phyloP scores from a whole-genome alignment of 495 filamentous ascomycete species.

The Symbiotaphrina buchneri region DNA sequence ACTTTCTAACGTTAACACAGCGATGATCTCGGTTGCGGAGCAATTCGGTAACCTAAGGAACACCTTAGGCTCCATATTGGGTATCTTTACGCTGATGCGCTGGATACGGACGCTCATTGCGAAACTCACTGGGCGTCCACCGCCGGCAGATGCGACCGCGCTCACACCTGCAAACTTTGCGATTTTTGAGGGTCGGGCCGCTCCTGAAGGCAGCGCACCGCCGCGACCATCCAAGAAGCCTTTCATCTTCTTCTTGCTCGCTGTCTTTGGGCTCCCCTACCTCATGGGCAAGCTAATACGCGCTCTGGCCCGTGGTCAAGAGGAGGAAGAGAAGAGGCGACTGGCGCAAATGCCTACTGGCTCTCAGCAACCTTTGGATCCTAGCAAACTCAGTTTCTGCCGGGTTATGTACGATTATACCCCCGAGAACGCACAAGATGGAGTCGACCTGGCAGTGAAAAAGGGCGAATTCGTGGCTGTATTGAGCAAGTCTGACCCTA shows the following conservation, averaged over 20 bases:
- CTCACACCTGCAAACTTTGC: slow-evolving; percentile 82
- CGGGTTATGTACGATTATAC: slow-evolving; percentile 85
- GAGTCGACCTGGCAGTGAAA: slow-evolving; percentile 75
- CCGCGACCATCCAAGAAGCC: slow-evolving; percentile 76
- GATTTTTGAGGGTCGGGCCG: slow-evolving; percentile 46
- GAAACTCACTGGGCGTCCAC: slow-evolving; percentile 83
- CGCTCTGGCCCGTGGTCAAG: slow-evolving; percentile 57
- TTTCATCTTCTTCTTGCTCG: slow-evolving; percentile 83
- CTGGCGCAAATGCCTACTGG: slow-evolving; percentile 19
- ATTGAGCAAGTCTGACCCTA: slow-evolving; percentile 74
- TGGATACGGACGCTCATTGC: slow-evolving; percentile 82
- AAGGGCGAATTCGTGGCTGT: slow-evolving; percentile 95
- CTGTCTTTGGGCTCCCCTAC: slow-evolving; percentile 87
- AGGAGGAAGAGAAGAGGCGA: slow-evolving; percentile 48
- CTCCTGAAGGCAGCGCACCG: slow-evolving; percentile 19
- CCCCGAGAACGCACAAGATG: slow-evolving; percentile 35
- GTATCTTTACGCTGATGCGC: slow-evolving; percentile 86
- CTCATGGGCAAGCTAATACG: slow-evolving; percentile 88
- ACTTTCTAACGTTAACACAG: slow-evolving; percentile 20
- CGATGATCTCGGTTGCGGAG: slow-evolving; percentile 95
- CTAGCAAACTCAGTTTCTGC: slow-evolving; percentile 83
- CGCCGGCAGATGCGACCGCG: slow-evolving; percentile 62
- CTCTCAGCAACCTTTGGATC: slow-evolving; percentile 33
- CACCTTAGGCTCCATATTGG: slow-evolving; percentile 85
- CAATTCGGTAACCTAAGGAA: slow-evolving; percentile 84